A percentile compares a stretch with the other conserved stretches of the same genome.
Conservation (phyloP, 306 rosid species). For the Lathyrus tuberosus region DNA sequence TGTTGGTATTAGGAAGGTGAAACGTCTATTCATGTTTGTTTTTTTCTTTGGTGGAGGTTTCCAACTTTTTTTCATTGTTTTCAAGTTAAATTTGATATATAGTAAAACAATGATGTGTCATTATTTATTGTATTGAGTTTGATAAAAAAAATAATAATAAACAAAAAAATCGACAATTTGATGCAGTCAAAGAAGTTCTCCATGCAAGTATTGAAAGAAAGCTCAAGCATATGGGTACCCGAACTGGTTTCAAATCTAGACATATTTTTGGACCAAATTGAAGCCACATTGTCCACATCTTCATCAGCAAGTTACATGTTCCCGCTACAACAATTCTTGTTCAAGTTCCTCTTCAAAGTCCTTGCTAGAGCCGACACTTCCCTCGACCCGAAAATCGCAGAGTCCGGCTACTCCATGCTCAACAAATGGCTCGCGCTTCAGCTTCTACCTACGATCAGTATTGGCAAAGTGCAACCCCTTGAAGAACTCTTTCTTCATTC, state of each 20-base stretch:
- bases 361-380: conserved; percentile 71
- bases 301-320: conserved; percentile 41
- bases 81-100: no score
- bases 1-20: no score
- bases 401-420: conserved; percentile 60
- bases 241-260: conserved; percentile 59
- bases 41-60: no score
- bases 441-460: conserved; percentile 66
- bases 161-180: no score
- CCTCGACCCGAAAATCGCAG: conserved; percentile 53
- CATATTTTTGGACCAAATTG: conserved; percentile 61
- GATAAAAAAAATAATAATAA: no score
- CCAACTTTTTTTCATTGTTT: no score
- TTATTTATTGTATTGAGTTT: no score
- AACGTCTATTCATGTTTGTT: no score
- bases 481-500: conserved; percentile 92
- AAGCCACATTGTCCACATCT: conserved; percentile 50
- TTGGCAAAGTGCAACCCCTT: conserved; percentile 73
- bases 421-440: conserved; percentile 85
- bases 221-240: conserved; percentile 71
- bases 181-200: conserved; percentile 67
- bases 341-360: conserved; percentile 62
- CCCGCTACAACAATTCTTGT: conserved; percentile 62
- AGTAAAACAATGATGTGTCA: no score
- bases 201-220: conserved; percentile 57